Conservation (phyloP, 2,329 filamentous ascomycete genomes). For the Diaporthe batatas region DNA sequence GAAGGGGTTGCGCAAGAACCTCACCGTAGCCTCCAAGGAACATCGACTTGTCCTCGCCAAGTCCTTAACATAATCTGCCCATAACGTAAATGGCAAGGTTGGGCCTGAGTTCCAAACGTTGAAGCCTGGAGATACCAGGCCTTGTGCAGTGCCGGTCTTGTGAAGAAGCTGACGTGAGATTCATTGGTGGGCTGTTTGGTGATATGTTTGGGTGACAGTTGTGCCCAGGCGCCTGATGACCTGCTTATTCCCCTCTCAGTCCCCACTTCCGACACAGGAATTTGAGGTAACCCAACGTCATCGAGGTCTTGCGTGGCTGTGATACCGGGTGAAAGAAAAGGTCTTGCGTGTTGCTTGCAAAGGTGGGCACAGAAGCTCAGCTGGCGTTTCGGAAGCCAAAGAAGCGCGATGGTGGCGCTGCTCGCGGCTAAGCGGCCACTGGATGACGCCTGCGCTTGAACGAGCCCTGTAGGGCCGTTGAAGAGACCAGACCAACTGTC, state of each 20-base stretch:
- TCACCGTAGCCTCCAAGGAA: background rate
- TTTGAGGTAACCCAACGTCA: slow-evolving; percentile 39
- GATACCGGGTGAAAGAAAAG: slow-evolving; percentile 10
- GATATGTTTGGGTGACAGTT: slow-evolving; percentile 30
- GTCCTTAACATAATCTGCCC: background rate
- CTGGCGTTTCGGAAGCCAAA: slow-evolving; percentile 23
- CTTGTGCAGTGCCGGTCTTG: slow-evolving; percentile 28
- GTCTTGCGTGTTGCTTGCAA: slow-evolving; percentile 4
- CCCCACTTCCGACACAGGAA: background rate
- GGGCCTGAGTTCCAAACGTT: slow-evolving; percentile 8
- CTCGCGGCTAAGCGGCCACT: slow-evolving; percentile 38
- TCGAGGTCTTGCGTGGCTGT: slow-evolving; percentile 37
- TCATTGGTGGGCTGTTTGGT: slow-evolving; percentile 3
- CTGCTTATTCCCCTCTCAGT: slow-evolving; percentile 26
- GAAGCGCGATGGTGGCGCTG: slow-evolving; percentile 41
- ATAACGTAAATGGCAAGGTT: background rate
- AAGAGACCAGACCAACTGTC: slow-evolving; percentile 24
- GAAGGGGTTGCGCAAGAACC: background rate
- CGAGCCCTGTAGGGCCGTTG: slow-evolving; percentile 35
- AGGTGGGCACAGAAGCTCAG: slow-evolving; percentile 17
- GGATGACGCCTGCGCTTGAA: slow-evolving; percentile 33
- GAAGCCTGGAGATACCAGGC: slow-evolving; percentile 18
- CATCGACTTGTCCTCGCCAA: background rate
- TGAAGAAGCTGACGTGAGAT: slow-evolving; percentile 42
- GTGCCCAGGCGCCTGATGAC: slow-evolving; percentile 37